Conservation (phyloP, 2,329 filamentous ascomycete genomes). For the Pseudogymnoascus sp. region DNA sequence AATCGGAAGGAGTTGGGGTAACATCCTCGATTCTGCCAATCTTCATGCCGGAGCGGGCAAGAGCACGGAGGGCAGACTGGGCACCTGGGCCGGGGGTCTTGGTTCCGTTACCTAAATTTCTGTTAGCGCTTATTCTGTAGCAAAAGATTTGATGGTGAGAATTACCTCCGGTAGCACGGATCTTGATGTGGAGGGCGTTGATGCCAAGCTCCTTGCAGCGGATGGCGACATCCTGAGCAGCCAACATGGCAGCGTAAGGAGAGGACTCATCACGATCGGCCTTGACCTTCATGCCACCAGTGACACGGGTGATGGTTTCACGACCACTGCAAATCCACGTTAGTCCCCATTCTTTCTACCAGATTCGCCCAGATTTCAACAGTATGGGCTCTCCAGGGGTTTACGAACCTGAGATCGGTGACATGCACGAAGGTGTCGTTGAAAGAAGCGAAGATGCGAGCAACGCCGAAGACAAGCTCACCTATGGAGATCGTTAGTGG, state of each 20-base stretch:
- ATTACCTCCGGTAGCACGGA: constrained; percentile 93
- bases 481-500: constrained; percentile 35
- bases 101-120: constrained; percentile 79
- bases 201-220: constrained; percentile 81
- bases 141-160: neutral
- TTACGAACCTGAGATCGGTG: constrained; percentile 87
- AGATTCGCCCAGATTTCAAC: constrained; percentile 20
- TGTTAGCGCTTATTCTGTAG: neutral
- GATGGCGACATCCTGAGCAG: constrained; percentile 92
- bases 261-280: constrained; percentile 99
- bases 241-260: constrained; percentile 99
- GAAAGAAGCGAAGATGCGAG: constrained; percentile 71
- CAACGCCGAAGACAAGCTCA: constrained; percentile 72
- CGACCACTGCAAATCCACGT: constrained; percentile 80
- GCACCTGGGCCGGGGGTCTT: constrained; percentile 99
- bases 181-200: constrained; percentile 99
- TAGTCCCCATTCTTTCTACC: constrained; percentile 44
- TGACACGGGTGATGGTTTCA: constrained; percentile 99
- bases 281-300: constrained; percentile 99
- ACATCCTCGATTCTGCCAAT: constrained; percentile 99
- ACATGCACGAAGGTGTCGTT: constrained; percentile 81
- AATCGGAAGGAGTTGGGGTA: constrained; percentile 97
- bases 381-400: constrained; percentile 15
- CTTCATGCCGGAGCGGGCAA: constrained; percentile 99
- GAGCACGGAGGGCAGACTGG: constrained; percentile 96